Conservation (phyloP, 2,329 filamentous ascomycete genomes). For the Penicillium capsulatum region DNA sequence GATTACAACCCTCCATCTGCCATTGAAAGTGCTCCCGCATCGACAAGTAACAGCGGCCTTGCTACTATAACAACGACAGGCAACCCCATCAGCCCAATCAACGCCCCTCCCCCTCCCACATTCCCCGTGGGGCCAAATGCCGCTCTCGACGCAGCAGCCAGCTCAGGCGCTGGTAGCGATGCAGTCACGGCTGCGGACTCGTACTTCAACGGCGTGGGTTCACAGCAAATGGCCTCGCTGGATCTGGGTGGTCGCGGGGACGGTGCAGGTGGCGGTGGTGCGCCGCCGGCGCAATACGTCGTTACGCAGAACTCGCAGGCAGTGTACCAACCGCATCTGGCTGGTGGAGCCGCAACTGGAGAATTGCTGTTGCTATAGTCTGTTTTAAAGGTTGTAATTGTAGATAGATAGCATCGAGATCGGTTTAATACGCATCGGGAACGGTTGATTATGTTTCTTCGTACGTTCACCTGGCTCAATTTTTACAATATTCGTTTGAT, state of each 20-base stretch:
- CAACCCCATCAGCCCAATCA: constrained; percentile 26
- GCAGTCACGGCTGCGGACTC: constrained; percentile 85
- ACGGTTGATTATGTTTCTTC: constrained; percentile 7
- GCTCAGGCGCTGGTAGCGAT: constrained; percentile 65
- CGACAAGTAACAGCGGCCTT: constrained; percentile 26
- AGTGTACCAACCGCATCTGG: constrained; percentile 64
- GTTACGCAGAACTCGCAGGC: constrained; percentile 80
- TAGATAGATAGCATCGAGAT: constrained; percentile 15
- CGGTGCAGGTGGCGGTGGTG: constrained; percentile 59
- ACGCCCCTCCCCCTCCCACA: constrained; percentile 22
- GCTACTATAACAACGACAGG: constrained; percentile 31
- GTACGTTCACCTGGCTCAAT: too few species aligned
- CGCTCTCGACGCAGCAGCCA: constrained; percentile 72
- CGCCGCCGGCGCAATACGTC: constrained; percentile 53
- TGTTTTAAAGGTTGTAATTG: constrained; percentile 13
- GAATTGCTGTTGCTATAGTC: constrained; percentile 64
- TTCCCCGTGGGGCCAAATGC: constrained; percentile 60
- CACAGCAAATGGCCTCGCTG: constrained; percentile 69
- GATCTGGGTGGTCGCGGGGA: constrained; percentile 61
- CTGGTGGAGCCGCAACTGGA: constrained; percentile 61
- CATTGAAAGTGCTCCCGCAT: constrained; percentile 27
- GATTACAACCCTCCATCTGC: constrained; percentile 34
- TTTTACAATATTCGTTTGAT: too few species aligned
- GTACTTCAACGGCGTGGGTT: constrained; percentile 78
- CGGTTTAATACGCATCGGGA: constrained; percentile 8